Percentiles rank a stretch among this genome's conserved stretches.
Conservation (phyloP, 768 basidiomycete genomes). For the Tylopilus intermedius region DNA sequence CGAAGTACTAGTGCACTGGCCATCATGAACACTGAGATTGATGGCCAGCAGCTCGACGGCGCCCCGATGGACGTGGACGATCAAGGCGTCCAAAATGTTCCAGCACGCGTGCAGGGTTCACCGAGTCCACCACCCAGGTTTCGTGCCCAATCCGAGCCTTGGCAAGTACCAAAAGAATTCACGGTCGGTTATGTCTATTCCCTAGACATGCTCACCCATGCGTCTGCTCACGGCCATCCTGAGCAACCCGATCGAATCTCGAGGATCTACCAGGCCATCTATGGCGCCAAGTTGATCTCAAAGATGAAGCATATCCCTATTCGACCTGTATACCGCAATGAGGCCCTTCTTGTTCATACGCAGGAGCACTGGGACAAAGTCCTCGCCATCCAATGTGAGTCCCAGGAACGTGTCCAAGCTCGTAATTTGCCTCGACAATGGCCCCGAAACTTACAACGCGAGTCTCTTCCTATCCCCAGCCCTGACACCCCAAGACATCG, state of each 20-base stretch:
- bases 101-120: conserved; percentile 11
- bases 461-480: conserved; percentile 38
- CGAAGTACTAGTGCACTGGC: background rate
- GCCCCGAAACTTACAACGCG: conserved; percentile 13
- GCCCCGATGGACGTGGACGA: conserved; percentile 28
- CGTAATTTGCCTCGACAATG: conserved; percentile 3
- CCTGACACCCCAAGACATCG: conserved; percentile 70
- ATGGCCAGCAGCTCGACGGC: conserved; percentile 18
- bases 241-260: conserved; percentile 75
- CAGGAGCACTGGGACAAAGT: conserved; percentile 92
- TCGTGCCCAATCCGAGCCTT: conserved; percentile 32
- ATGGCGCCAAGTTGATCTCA: conserved; percentile 50
- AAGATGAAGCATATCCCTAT: conserved; percentile 79
- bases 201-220: conserved; percentile 80
- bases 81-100: conserved; percentile 6
- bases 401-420: background rate
- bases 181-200: conserved; percentile 85
- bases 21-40: conserved; percentile 9
- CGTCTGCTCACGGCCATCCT: conserved; percentile 64
- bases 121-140: conserved; percentile 14
- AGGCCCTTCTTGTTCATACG: conserved; percentile 86
- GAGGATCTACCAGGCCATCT: conserved; percentile 64
- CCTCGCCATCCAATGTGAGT: conserved; percentile 74
- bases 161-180: conserved; percentile 18
- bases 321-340: conserved; percentile 65